Percentiles rank a stretch among this genome's conserved stretches.
phyloP scores from a whole-genome alignment of 1,284 basidiomycete species.

The Mrakiaceae sp. region DNA sequence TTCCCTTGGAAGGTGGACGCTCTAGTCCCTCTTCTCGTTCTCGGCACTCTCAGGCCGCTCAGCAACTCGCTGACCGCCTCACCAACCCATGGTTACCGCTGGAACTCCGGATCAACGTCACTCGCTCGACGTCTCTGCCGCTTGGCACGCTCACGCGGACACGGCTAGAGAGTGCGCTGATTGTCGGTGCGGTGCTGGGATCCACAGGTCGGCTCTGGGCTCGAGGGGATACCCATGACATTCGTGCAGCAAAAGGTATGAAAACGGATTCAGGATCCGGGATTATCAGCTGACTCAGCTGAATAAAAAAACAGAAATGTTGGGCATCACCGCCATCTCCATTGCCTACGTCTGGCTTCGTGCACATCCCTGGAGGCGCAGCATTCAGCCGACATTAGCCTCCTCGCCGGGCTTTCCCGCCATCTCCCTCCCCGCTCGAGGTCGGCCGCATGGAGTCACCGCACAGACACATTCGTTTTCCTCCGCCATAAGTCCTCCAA shows the following conservation, averaged over 20 bases:
- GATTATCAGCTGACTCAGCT: background rate
- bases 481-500: background rate
- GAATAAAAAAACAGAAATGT: background rate
- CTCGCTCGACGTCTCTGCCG: background rate
- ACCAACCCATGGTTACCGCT: background rate
- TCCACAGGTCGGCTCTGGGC: background rate
- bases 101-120: background rate
- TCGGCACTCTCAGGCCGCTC: background rate
- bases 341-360: slow-evolving; percentile 7
- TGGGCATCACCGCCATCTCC: background rate
- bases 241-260: background rate
- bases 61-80: background rate
- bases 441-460: slow-evolving; percentile 40
- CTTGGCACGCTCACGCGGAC: background rate
- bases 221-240: background rate
- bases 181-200: background rate
- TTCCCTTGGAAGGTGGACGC: background rate
- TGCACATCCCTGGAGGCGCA: slow-evolving; percentile 15
- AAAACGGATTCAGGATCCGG: background rate
- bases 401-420: slow-evolving; percentile 28
- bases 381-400: slow-evolving; percentile 23
- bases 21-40: background rate
- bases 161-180: slow-evolving; percentile 1
- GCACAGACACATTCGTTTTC: background rate
- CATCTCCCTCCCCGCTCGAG: slow-evolving; percentile 31